Percentiles rank a stretch among this genome's conserved stretches.
These are phyloP conservation scores for Dryas octopetala DNA, from an alignment of 306 rosid genomes.

Conservation along the genomic window DNA sequence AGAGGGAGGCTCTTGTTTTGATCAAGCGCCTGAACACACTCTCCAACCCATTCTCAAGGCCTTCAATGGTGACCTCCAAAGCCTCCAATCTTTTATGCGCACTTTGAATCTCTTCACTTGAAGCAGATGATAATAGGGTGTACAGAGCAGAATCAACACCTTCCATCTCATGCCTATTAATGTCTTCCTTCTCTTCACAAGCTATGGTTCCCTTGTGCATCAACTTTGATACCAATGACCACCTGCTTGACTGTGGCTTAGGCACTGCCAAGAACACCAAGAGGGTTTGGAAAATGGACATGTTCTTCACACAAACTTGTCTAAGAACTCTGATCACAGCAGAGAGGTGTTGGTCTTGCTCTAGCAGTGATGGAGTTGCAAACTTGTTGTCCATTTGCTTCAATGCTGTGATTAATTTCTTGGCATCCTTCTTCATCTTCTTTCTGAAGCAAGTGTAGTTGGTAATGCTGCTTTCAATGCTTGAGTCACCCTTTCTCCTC, in stretches of 20 bases:
- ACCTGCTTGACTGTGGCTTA: conserved; percentile 32
- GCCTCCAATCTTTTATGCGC: conserved; percentile 38
- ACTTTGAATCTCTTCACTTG: conserved; percentile 21
- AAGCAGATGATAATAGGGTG: conserved; percentile 7
- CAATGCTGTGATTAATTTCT: conserved; percentile 30
- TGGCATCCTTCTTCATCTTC: conserved; percentile 59
- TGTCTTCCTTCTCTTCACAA: conserved; percentile 33
- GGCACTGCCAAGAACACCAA: conserved; percentile 31
- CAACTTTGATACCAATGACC: conserved; percentile 51
- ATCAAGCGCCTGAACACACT: conserved; percentile 54
- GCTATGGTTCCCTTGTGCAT: conserved; percentile 39
- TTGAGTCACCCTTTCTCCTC: conserved; percentile 59
- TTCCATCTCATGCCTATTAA: conserved; percentile 40
- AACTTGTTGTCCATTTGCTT: conserved; percentile 25
- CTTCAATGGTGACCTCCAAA: conserved; percentile 52
- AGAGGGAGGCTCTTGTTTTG: conserved; percentile 55
- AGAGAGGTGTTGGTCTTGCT: conserved; percentile 21
- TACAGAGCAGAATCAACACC: conserved; percentile 42
- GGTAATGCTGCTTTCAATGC: conserved; percentile 35
- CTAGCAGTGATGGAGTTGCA: not conserved
- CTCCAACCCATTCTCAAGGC: conserved; percentile 54
- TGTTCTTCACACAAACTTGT: conserved; percentile 26
- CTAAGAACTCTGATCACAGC: conserved; percentile 33
- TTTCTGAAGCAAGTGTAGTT: conserved; percentile 44
- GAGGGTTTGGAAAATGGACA: conserved; percentile 31